These are phyloP conservation scores for Populus euphratica DNA, from an alignment of 345 rosid genomes.

Conservation along the genomic window DNA sequence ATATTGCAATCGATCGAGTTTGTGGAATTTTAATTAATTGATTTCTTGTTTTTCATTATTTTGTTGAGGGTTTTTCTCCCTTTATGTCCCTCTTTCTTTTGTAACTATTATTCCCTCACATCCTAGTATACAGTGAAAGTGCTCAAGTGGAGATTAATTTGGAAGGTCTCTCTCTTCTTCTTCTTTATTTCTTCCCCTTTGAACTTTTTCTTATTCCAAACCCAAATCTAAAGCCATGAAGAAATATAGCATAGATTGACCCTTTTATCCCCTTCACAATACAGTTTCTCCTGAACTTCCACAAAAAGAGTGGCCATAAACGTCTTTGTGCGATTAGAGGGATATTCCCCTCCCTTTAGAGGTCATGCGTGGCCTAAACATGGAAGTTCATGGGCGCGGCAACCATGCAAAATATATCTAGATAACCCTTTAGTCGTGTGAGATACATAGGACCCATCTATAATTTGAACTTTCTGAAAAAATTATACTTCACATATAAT, in stretches of 20 bases:
- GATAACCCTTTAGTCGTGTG: neutral
- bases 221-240: slow-evolving; percentile 45
- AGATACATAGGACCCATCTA: slow-evolving; percentile 20
- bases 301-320: neutral
- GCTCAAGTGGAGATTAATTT: slow-evolving; percentile 30
- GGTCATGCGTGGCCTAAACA: slow-evolving; percentile 20
- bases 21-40: slow-evolving; percentile 18
- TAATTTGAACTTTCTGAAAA: neutral
- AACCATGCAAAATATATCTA: slow-evolving; percentile 18
- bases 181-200: slow-evolving; percentile 19
- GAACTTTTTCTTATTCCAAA: slow-evolving; percentile 46
- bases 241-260: slow-evolving; percentile 17
- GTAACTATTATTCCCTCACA: slow-evolving; percentile 22
- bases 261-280: slow-evolving; percentile 19
- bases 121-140: slow-evolving; percentile 33
- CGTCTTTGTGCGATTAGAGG: slow-evolving; percentile 7
- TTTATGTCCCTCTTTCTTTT: slow-evolving; percentile 28
- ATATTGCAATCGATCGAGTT: neutral
- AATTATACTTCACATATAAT: neutral
- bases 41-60: slow-evolving; percentile 27
- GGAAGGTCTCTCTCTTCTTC: slow-evolving; percentile 35
- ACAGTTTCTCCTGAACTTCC: neutral
- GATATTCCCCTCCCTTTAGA: slow-evolving; percentile 16
- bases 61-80: slow-evolving; percentile 17
- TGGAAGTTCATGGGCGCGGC: slow-evolving; percentile 11